phyloP scores from a whole-genome alignment of 768 basidiomycete species.

The Galerina sulciceps region DNA sequence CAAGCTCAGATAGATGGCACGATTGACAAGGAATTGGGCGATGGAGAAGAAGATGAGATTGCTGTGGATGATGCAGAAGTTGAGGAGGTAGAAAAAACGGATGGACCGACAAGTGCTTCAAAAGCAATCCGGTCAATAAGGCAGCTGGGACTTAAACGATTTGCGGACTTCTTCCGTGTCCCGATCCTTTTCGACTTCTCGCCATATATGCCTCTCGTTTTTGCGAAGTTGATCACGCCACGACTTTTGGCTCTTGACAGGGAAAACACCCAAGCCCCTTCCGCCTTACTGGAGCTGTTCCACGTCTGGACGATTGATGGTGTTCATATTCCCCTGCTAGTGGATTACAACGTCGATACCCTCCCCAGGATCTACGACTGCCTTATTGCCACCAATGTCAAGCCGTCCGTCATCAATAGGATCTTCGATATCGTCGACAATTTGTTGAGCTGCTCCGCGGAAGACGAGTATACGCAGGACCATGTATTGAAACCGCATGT shows the following conservation, averaged over 20 bases:
- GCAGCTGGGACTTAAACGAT: constrained; percentile 82
- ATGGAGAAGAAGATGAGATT: constrained; percentile 32
- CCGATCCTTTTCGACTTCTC: constrained; percentile 76
- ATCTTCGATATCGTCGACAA: constrained; percentile 87
- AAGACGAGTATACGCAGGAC: constrained; percentile 53
- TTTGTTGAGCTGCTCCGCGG: constrained; percentile 58
- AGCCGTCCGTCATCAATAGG: constrained; percentile 77
- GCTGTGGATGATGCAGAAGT: constrained; percentile 36
- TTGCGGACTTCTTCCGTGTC: constrained; percentile 86
- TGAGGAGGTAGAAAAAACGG: constrained; percentile 39
- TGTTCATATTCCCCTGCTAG: constrained; percentile 65
- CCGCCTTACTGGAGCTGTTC: constrained; percentile 86
- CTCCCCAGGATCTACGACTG: constrained; percentile 84
- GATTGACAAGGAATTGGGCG: constrained; percentile 26
- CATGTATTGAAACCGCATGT: constrained; percentile 71
- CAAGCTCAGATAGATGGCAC: constrained; percentile 56
- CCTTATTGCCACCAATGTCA: constrained; percentile 82
- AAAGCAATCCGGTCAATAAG: constrained; percentile 67
- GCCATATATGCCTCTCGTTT: constrained; percentile 70
- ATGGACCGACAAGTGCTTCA: constrained; percentile 28
- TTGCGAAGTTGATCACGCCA: constrained; percentile 77
- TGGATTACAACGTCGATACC: constrained; percentile 66
- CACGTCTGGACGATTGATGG: constrained; percentile 70
- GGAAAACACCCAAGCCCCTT: constrained; percentile 93
- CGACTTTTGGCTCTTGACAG: constrained; percentile 73